Conservation (phyloP, 306 rosid genomes). For the Astragalus membranaceus region DNA sequence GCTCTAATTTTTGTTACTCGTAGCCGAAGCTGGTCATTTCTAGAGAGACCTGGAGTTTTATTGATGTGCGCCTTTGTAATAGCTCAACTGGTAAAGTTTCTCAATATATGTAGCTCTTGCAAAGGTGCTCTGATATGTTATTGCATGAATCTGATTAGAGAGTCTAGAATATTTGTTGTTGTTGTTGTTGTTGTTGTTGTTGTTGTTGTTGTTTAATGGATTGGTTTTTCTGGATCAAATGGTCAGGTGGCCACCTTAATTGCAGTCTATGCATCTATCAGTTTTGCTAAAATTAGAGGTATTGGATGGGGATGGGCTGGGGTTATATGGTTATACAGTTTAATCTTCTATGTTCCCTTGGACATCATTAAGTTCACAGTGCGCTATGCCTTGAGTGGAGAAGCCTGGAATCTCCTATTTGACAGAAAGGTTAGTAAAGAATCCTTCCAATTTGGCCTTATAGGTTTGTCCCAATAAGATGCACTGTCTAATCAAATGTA, state of each 20-base stretch:
- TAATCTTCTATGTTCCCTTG: constrained; percentile 69
- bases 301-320: constrained; percentile 97
- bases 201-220: neutral
- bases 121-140: neutral
- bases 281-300: constrained; percentile 65
- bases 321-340: constrained; percentile 72
- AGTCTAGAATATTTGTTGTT: neutral
- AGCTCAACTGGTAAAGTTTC: constrained; percentile 63
- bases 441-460: neutral
- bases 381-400: constrained; percentile 72
- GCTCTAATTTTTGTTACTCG: constrained; percentile 87
- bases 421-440: constrained; percentile 54
- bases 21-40: constrained; percentile 68
- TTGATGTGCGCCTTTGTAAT: constrained; percentile 73
- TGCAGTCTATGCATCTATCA: constrained; percentile 66
- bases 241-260: constrained; percentile 79
- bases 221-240: constrained; percentile 11
- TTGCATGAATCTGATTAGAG: neutral
- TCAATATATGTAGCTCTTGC: neutral
- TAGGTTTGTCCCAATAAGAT: neutral
- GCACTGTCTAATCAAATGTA: neutral
- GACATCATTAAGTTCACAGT: constrained; percentile 70
- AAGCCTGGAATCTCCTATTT: constrained; percentile 74
- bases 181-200: neutral
- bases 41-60: constrained; percentile 70